Conservation (phyloP, 441 rosid species). For the Biscutella auriculata region DNA sequence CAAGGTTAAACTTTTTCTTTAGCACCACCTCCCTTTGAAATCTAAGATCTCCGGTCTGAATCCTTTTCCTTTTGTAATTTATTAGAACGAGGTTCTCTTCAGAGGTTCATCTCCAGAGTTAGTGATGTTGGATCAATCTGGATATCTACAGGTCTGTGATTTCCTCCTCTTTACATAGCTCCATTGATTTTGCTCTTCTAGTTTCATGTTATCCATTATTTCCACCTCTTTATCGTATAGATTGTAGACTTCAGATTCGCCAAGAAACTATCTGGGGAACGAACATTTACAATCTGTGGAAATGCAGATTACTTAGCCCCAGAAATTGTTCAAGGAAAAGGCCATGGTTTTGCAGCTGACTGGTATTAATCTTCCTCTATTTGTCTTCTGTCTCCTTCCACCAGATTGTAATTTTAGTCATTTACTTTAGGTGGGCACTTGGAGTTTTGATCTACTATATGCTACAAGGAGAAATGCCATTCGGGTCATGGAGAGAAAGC, state of each 20-base stretch:
- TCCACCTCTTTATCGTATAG: constrained; percentile 28
- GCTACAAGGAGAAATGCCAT: constrained; percentile 79
- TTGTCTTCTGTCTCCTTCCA: background rate
- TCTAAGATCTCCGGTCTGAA: constrained; percentile 1
- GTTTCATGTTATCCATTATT: background rate
- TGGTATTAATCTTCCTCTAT: constrained; percentile 35
- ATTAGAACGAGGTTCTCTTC: constrained; percentile 68
- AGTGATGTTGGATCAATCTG: constrained; percentile 76
- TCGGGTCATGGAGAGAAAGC: constrained; percentile 81
- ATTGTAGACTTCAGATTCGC: constrained; percentile 84
- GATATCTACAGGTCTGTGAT: constrained; percentile 59
- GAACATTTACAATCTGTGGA: constrained; percentile 87
- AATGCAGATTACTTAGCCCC: constrained; percentile 84
- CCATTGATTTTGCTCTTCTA: background rate
- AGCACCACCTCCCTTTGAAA: background rate
- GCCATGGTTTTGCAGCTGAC: constrained; percentile 79
- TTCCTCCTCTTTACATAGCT: background rate
- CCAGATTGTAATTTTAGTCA: no score
- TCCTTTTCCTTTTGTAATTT: constrained; percentile 19
- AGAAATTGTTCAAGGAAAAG: constrained; percentile 84
- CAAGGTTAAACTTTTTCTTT: constrained; percentile 30
- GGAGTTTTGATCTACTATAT: constrained; percentile 77
- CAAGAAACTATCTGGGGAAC: constrained; percentile 54
- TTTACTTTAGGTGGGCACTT: constrained; percentile 97
- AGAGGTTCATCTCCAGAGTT: constrained; percentile 84